These are phyloP conservation scores for Aspergillus kassunensis DNA, from an alignment of 495 filamentous ascomycete species.

Conservation along the genomic window DNA sequence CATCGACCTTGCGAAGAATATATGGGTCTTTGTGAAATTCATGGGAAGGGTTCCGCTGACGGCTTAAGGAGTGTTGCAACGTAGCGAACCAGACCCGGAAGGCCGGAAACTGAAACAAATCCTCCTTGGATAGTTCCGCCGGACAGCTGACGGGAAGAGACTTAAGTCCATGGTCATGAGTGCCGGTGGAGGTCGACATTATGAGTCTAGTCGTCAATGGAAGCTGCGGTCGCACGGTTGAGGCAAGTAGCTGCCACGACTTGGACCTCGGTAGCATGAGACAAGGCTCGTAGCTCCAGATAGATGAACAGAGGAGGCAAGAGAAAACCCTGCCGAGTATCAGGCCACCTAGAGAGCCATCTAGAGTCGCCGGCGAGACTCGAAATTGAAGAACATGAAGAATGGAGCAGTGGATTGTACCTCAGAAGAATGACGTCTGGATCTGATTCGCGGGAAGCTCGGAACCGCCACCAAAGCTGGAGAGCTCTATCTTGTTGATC, in stretches of 20 bases:
- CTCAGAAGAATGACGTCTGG: too few species aligned
- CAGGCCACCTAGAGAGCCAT: too few species aligned
- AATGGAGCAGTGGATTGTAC: too few species aligned
- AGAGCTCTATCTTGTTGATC: too few species aligned
- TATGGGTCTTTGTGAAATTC: constrained; percentile 72
- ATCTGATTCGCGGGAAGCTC: too few species aligned
- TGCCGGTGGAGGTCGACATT: constrained; percentile 48
- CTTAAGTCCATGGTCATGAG: constrained; percentile 24
- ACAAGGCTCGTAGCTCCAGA: too few species aligned
- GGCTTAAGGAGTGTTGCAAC: constrained; percentile 58
- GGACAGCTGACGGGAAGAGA: constrained; percentile 52
- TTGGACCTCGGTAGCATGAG: constrained; percentile 7
- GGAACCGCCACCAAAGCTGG: too few species aligned
- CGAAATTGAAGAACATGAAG: too few species aligned
- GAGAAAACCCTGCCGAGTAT: neutral
- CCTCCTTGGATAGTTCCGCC: constrained; percentile 54
- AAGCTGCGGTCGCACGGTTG: constrained; percentile 6
- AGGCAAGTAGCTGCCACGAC: constrained; percentile 6
- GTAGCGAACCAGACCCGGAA: constrained; percentile 72
- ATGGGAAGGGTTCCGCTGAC: constrained; percentile 58
- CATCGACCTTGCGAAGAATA: constrained; percentile 59
- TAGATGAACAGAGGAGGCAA: too few species aligned
- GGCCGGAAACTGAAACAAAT: constrained; percentile 65
- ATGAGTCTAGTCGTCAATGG: constrained; percentile 1
- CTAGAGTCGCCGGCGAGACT: too few species aligned